Conservation (phyloP, 1,139 yeast genomes). For the Hyphopichia fennica region DNA sequence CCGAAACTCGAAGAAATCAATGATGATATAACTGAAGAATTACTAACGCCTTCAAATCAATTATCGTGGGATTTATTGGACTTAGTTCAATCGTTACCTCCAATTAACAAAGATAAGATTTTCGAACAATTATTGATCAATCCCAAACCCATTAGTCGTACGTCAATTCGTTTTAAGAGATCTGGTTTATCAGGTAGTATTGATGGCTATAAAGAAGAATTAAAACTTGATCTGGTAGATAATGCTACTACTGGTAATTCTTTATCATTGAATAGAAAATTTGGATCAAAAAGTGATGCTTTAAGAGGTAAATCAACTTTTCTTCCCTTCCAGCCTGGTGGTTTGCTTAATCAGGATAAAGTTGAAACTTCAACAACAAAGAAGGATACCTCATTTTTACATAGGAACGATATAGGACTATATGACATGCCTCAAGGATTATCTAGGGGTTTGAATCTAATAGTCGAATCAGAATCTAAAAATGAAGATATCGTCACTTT, state of each 20-base stretch:
- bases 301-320: conserved; percentile 72
- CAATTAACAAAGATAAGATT: conserved; percentile 28
- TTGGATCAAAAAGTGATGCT: conserved; percentile 60
- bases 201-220: conserved; percentile 59
- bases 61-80: conserved; percentile 62
- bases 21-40: conserved; percentile 23
- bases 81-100: conserved; percentile 48
- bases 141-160: conserved; percentile 56
- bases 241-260: conserved; percentile 66
- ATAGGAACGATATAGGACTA: conserved; percentile 70
- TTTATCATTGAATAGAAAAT: conserved; percentile 67
- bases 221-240: conserved; percentile 52
- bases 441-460: conserved; percentile 59
- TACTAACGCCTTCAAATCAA: conserved; percentile 50
- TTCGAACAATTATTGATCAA: conserved; percentile 45
- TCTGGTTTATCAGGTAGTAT: conserved; percentile 75
- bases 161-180: conserved; percentile 63
- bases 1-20: conserved; percentile 5
- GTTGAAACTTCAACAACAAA: conserved; percentile 18
- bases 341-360: conserved; percentile 47
- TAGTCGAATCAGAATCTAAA: conserved; percentile 8
- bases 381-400: conserved; percentile 47
- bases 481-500: conserved; percentile 10
- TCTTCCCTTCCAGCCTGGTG: conserved; percentile 95
- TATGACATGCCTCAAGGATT: conserved; percentile 86